Conservation (phyloP, 139 green algal genomes). For the Trebouxia sp. region DNA sequence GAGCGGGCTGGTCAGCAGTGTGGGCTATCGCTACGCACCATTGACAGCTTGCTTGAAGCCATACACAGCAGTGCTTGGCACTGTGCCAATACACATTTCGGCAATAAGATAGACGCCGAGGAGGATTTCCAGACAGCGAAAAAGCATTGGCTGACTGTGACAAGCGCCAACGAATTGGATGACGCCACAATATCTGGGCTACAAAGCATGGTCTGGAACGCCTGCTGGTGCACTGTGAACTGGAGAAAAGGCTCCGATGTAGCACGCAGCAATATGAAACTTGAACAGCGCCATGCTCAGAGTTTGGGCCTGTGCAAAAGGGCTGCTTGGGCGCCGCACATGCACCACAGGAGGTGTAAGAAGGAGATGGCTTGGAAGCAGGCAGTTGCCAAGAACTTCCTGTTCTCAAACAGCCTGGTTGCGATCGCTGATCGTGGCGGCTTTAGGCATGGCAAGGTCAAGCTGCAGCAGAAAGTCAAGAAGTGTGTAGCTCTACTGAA, state of each 20-base stretch:
- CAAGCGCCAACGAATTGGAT: not conserved
- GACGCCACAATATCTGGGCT: not conserved
- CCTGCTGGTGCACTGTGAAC: slow-evolving; percentile 14
- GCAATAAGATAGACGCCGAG: slow-evolving; percentile 5
- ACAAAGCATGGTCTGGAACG: not conserved
- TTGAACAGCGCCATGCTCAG: not conserved
- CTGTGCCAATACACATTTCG: not conserved
- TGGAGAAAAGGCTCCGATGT: slow-evolving; percentile 4
- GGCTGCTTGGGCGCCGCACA: slow-evolving; percentile 14
- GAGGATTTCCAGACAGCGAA: slow-evolving; percentile 9
- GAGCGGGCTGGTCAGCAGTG: not conserved
- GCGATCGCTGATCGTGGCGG: slow-evolving; percentile 9
- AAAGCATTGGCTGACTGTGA: slow-evolving; percentile 7
- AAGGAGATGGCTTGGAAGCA: slow-evolving; percentile 21
- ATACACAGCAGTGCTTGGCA: slow-evolving; percentile 13
- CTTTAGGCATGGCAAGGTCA: not conserved
- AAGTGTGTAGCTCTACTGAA: not conserved
- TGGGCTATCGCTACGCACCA: not conserved
- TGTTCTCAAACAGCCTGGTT: slow-evolving; percentile 8
- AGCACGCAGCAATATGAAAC: not conserved
- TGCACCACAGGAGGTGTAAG: not conserved
- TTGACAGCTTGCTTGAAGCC: not conserved
- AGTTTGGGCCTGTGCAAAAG: not conserved
- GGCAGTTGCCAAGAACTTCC: not conserved
- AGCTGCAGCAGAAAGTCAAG: not conserved